Base-by-base conservation (phyloP, 305 asterid species). In the Ruellia speciosa region DNA sequence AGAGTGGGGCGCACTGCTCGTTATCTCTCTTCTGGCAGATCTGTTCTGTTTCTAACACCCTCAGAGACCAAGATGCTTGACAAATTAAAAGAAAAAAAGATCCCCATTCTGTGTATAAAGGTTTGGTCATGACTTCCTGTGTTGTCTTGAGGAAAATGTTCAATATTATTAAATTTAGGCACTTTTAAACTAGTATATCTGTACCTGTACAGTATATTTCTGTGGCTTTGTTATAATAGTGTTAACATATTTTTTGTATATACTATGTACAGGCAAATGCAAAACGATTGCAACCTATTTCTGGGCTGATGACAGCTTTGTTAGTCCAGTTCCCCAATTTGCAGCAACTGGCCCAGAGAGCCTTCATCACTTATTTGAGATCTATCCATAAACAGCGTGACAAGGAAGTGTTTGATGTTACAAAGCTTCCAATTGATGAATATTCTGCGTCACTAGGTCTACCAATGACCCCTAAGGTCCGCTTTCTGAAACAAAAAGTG, bases 1-100 rank as follows among this genome's bases (percentile, higher is more conserved):
- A 81, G 96, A 81, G 99, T 89, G 67, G 97, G 99, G 37, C 84
- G 99, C 39, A 93, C 99, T 73, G 99, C 99, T 61, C 95, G 99
- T 52, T 89, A 86, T 79, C 75, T 63, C 64, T 86, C 97, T 43
- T 81, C 81, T 50, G 99, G 99, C 67, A 84, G 71, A 70, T 81
- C 99, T 58, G 68, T 93, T 60, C 74, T 93, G 63, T 93, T 93
- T 66, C 84, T 93, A 54, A 59, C 75, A 53, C 97, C 96, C 54
- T 84, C 97, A 3, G 99, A 93, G 72, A 73, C 73, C 63, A 85
- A 82, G 63, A 93, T 93, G 86, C 71, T 89, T 20, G 86, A 81
- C 59, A 89, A 83, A 63, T 79, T 93, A 66, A 75, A 81, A 65
- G 96, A 88, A 63, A 88, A 80, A 70, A 93, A 83, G 82, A 81